Evolutionary conservation across 176 grass and related monocot species (phyloP).

Genomic region (Tuctoria greenei): DNA sequence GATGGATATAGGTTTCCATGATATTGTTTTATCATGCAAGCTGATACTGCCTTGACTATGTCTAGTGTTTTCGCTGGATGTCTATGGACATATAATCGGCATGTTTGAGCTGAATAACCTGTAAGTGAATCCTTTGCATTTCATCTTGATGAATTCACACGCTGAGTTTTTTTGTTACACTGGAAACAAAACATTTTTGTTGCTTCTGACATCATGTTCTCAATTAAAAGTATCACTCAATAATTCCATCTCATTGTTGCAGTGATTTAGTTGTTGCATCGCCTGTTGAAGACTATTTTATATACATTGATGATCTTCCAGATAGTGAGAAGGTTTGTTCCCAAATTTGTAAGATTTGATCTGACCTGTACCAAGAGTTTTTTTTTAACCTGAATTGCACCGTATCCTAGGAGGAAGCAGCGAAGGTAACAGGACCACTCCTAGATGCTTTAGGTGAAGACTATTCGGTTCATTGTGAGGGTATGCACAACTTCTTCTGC

Average conservation of each 20-base stretch:
- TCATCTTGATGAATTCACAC: constrained; percentile 22
- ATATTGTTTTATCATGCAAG: constrained; percentile 4
- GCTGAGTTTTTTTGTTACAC: constrained; percentile 29
- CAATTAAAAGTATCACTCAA: not conserved
- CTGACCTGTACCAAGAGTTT: not conserved
- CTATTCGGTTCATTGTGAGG: constrained; percentile 77
- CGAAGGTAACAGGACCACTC: constrained; percentile 47
- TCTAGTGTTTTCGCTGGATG: constrained; percentile 90
- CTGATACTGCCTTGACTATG: constrained; percentile 58
- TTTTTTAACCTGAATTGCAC: constrained; percentile 39
- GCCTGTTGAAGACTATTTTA: constrained; percentile 91
- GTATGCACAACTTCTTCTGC: constrained; percentile 29
- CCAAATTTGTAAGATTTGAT: constrained; percentile 10
- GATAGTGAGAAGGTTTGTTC: constrained; percentile 68
- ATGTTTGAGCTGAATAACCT: constrained; percentile 99
- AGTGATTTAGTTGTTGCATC: constrained; percentile 95
- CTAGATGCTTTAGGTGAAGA: constrained; percentile 86
- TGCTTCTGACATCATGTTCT: constrained; percentile 19
- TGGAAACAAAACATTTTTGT: constrained; percentile 15
- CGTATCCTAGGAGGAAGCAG: constrained; percentile 58
- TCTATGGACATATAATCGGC: constrained; percentile 94
- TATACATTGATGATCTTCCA: constrained; percentile 92
- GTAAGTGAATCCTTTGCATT: constrained; percentile 53
- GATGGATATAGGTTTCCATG: not conserved
- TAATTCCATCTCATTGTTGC: constrained; percentile 29